A percentile compares a stretch with the other conserved stretches of the same genome.
phyloP scores from a whole-genome alignment of 148 eudicot species.

The Rhododendron mucronatum region DNA sequence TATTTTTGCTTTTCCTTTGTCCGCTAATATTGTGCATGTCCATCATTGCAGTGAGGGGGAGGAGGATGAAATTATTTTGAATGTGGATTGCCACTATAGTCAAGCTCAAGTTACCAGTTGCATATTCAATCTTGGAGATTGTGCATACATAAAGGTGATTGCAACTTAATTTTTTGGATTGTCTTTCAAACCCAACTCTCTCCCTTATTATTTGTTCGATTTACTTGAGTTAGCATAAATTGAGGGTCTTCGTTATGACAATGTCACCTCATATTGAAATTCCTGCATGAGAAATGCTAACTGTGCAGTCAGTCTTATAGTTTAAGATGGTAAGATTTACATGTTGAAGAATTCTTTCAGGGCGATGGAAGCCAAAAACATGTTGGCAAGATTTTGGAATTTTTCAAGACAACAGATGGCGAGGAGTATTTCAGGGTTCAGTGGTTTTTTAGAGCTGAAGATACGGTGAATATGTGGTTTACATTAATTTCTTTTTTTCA shows the following conservation, averaged over 20 bases:
- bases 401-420: conserved; percentile 61
- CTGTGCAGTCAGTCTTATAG: conserved; percentile 14
- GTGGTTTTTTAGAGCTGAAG: conserved; percentile 93
- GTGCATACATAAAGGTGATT: conserved; percentile 74
- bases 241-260: neutral
- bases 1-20: conserved; percentile 13
- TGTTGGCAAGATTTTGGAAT: conserved; percentile 75
- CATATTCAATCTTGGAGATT: conserved; percentile 64
- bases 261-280: neutral
- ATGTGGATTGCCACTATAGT: conserved; percentile 68
- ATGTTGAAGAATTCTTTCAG: conserved; percentile 39
- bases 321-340: conserved; percentile 15
- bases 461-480: conserved; percentile 52
- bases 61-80: conserved; percentile 68
- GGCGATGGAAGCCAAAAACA: conserved; percentile 66
- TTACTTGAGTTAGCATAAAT: neutral
- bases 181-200: neutral
- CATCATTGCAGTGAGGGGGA: conserved; percentile 54
- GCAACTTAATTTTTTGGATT: neutral
- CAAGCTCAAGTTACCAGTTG: conserved; percentile 52
- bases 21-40: conserved; percentile 12
- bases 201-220: neutral
- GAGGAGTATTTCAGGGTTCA: conserved; percentile 86
- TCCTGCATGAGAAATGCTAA: neutral
- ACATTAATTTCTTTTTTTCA: neutral